Conservation (phyloP, 306 rosid genomes). For the Cucumis sativus region Cucumber_9930_V3 NC_026659.2:3412501-3413000, state of each 20-base stretch:
- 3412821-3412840: slow-evolving; percentile 61
- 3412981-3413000: slow-evolving; percentile 45
- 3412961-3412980: slow-evolving; percentile 67
- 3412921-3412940: slow-evolving; percentile 54
- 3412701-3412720: background rate
- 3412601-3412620: background rate
- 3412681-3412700: no score
- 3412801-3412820: slow-evolving; percentile 57
- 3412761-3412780: slow-evolving; percentile 94
- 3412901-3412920: slow-evolving; percentile 93
- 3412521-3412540: background rate
- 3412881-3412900: slow-evolving; percentile 65
- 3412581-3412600: background rate
- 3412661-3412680: no score
- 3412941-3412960: slow-evolving; percentile 61
- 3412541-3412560: no score
- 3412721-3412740: slow-evolving; percentile 6
- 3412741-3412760: slow-evolving; percentile 82
- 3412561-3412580: background rate
- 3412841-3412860: slow-evolving; percentile 73
- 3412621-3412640: background rate
- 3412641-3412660: no score
- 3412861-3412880: slow-evolving; percentile 71
- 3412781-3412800: slow-evolving; percentile 61
- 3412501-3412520: background rate